Base-by-base conservation (phyloP, 768 basidiomycete species). In the Lenzites betulinus region DNA sequence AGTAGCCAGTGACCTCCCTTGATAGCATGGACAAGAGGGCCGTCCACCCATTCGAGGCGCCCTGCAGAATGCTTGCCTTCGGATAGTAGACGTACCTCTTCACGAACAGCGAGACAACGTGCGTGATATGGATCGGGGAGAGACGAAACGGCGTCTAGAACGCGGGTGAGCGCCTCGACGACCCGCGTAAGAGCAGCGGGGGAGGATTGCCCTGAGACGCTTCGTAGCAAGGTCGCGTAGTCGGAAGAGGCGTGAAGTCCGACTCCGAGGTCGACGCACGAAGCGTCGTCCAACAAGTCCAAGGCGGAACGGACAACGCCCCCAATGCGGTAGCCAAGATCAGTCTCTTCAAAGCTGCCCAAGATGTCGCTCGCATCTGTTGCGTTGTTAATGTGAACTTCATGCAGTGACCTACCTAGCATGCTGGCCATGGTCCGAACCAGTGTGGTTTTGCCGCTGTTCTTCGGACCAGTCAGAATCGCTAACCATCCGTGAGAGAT, bases 311-410 rank as follows among this genome's bases (percentile, higher is more conserved):
- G 75, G 12, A 83, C 68, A 11, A 81, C 58, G 18, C 69, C 67
- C 11, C 74, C 54, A 42, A 70, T 52, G 28, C 78, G 79, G 36
- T 77, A 75, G n/a, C 73, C 74, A 38, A 70, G 54, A 70, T 94
- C 90, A 26, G 89, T 85, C 74, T 98, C 96, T 74, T 99, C 97
- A 69, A 98, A 98, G 71, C 92, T 90, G 35, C 97, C 97, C 44
- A 99, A 76, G 35, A 99, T 87, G 73, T 99, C 97, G 72, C 88
- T 87, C 1, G 95, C 92, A 71, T 99, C 97, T 2, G 92, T 94
- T 7, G 92, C 88, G 59, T 83, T 88, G 71, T 91, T 95, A 69
- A 98, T 78, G 18, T 85, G 79, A 48, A 97, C 81, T 71, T 93
- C 92, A 22, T 79, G 79, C 1, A 98, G 80, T 23, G 72, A 46